Conservation (phyloP, 2,329 filamentous ascomycete genomes). For the Pseudocercospora vitis region DNA sequence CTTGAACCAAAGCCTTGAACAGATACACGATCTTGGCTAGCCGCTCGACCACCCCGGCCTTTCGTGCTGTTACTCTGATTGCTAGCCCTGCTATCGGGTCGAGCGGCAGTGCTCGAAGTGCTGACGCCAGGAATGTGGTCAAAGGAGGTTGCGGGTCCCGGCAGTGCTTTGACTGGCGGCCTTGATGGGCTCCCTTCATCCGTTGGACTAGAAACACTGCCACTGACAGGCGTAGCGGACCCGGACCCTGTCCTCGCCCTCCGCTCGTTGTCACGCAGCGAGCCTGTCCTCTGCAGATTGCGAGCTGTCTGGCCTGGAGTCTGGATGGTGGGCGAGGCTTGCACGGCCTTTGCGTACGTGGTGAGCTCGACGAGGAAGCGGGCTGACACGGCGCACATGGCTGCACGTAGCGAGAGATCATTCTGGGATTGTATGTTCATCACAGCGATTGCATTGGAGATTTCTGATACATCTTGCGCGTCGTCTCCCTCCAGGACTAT, state of each 20-base stretch:
- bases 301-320: slow-evolving; percentile 61
- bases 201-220: slow-evolving; percentile 29
- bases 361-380: slow-evolving; percentile 50
- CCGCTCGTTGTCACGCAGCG: slow-evolving; percentile 28
- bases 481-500: slow-evolving; percentile 26
- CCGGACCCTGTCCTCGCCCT: slow-evolving; percentile 25
- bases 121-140: slow-evolving; percentile 52
- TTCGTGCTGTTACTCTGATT: slow-evolving; percentile 20
- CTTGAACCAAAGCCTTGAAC: slow-evolving; percentile 63
- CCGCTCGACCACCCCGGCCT: slow-evolving; percentile 26
- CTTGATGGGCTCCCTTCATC: slow-evolving; percentile 28
- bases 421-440: slow-evolving; percentile 20
- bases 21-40: slow-evolving; percentile 59
- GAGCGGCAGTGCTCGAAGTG: slow-evolving; percentile 38
- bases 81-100: slow-evolving; percentile 39
- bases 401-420: slow-evolving; percentile 41
- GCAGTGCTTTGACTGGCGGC: slow-evolving; percentile 28
- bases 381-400: slow-evolving; percentile 49
- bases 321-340: slow-evolving; percentile 66
- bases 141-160: slow-evolving; percentile 54
- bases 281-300: slow-evolving; percentile 40
- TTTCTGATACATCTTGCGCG: slow-evolving; percentile 14
- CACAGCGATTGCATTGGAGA: slow-evolving; percentile 23
- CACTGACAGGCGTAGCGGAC: slow-evolving; percentile 23
- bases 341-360: slow-evolving; percentile 49